A percentile compares a stretch with the other conserved stretches of the same genome.
phyloP scores from a whole-genome alignment of 1,284 basidiomycete genomes.

The Serendipita sp. region DNA sequence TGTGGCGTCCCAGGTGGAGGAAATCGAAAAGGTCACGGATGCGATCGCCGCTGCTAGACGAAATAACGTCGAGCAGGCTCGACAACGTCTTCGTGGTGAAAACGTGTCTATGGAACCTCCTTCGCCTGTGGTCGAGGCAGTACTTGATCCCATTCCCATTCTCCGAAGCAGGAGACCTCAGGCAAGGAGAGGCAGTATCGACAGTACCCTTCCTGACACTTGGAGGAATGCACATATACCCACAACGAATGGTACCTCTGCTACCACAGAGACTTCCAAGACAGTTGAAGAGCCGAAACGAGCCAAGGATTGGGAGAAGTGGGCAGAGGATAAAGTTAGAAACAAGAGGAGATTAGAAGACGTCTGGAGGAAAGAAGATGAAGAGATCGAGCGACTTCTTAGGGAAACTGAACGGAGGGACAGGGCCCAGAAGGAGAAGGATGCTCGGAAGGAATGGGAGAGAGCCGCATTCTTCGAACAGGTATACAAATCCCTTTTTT shows the following conservation, averaged over 20 bases:
- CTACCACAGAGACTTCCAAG: not conserved
- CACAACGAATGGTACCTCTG: not conserved
- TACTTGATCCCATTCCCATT: not conserved
- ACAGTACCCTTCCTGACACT: not conserved
- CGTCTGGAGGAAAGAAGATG: not conserved
- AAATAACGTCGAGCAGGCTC: not conserved
- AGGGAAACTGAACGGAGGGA: not conserved
- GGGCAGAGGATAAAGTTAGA: not conserved
- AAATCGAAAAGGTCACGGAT: not conserved
- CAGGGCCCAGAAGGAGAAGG: not conserved
- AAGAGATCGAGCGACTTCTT: not conserved
- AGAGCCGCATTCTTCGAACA: not conserved
- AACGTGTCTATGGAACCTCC: constrained; percentile 1
- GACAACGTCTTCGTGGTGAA: not conserved
- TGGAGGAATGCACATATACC: not conserved
- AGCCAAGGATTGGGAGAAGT: not conserved
- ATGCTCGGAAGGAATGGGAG: constrained; percentile 3
- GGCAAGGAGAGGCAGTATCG: not conserved
- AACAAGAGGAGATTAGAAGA: not conserved
- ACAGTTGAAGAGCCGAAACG: not conserved
- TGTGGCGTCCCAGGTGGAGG: not conserved
- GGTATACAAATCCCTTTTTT: not conserved
- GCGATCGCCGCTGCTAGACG: not conserved
- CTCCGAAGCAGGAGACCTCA: not conserved
- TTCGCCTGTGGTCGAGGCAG: not conserved